Base-by-base conservation (phyloP, 371 early-diverging fungal species). In the Entomophthora muscae region DNA sequence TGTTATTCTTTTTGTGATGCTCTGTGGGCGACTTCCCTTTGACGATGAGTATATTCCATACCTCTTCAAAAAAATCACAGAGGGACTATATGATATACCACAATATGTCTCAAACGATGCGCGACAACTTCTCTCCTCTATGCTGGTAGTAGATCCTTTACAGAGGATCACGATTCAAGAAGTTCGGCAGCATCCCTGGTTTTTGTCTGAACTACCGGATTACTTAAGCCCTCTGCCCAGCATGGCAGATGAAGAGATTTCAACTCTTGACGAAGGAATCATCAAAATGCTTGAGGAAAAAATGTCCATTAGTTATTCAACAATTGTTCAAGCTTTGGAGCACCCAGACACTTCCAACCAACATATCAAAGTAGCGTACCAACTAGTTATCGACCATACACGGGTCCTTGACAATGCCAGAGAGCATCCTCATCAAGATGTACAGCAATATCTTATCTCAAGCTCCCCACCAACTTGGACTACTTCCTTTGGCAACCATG, bases 1-100 rank as follows among this genome's bases (percentile, higher is more conserved):
- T 26, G 97, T 99, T 3, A 94, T 99, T 64, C 78, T 99, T 22
- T 99, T 97, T 71, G 98, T 97, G n/a, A 93, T 98, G 94, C 81
- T 99, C n/a, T 93, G 93, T 72, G 99, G 99, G 3, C 80, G 90
- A 63, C 79, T 98, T 28, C 99, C 99, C 1, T 99, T 98, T 73
- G 98, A 99, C 70, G 99, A 98, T 73, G 98, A 98, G 70, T 90
- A 95, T 70, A 95, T 99, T 56, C 95, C 96, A 0, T 80, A 85
- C 10, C 76, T 95, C 57, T 95, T 94, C 74, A 90, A 90, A 72
- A 95, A 94, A 70, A 97, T 95, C 70, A 87, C 83, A 57, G 88
- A 87, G 28, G 95, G 95, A 7, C 85, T 92, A 28, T 97, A 89
- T 70, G 80, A 87, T 0, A 80, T 93, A 67, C 96, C 96, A 0